Base-by-base conservation (phyloP, 176 grass and related monocot genomes). In the Oryza australiensis region DNA sequence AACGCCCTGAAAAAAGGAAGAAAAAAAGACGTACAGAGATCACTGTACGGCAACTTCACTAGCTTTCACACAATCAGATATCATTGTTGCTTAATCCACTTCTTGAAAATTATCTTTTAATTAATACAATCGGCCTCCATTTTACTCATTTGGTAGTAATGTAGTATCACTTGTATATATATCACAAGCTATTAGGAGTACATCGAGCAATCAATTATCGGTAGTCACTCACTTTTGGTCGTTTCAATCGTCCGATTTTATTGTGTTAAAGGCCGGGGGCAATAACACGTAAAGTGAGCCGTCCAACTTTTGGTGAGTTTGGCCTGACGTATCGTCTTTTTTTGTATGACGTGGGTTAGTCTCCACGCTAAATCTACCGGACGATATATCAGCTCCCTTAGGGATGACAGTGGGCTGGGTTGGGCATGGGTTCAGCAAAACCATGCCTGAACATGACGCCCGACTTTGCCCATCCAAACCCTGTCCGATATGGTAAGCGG, bases 291-390 rank as follows among this genome's bases (percentile, higher is more conserved):
- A 40, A 80, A 85, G 82, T 77, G 82, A 77, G 64, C 2, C 1
- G 30, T 81, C 13, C 23, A 60, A 45, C 69, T 81, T 75, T 13
- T n/a, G 64, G 64, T 13, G 16, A 12, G 75, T 85, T 85, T 70
- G 76, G 76, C 7, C 38, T 23, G 76, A 64, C 7, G 68, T 29
- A 23, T 70, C 66, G 51, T 5, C 51, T 74, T 75, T 70, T 70
- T n/a, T 55, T 35, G 48, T 49, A 42, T 70, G 77, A 63, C 64
- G n/a, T 37, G 64, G 76, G 63, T 55, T 81, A 84, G 6, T 80
- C 77, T 70, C 82, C 82, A 89, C 83, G 77, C 82, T 70, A 85
- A 85, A 85, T 77, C 82, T 42, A 43, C 78, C 55, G 13, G 15
- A 0, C 35, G 35, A 37, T 29, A 29, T 29, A 29, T 29, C n/a